Conservation (phyloP, 2,329 filamentous ascomycete species). For the Xylariaceae sp. region DNA sequence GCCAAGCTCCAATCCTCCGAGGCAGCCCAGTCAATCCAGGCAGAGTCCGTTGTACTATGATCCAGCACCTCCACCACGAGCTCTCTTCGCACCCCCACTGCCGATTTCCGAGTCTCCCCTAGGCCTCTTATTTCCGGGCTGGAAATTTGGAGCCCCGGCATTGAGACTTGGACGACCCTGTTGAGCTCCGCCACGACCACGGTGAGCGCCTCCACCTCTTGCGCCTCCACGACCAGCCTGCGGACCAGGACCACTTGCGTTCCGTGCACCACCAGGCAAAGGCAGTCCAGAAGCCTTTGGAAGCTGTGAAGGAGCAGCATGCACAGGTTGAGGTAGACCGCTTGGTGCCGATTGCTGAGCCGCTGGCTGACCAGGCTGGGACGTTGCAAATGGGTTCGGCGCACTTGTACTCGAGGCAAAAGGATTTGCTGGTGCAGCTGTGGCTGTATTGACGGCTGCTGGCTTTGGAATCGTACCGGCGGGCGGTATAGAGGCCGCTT, state of each 20-base stretch:
- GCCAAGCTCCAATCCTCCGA: neutral
- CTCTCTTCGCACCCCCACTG: slow-evolving; percentile 37
- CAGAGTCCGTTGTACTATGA: slow-evolving; percentile 2
- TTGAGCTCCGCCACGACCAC: slow-evolving; percentile 36
- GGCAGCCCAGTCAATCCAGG: neutral
- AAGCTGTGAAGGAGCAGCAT: slow-evolving; percentile 27
- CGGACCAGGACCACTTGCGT: slow-evolving; percentile 25
- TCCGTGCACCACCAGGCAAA: slow-evolving; percentile 36
- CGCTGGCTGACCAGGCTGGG: slow-evolving; percentile 7
- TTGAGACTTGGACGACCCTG: slow-evolving; percentile 42
- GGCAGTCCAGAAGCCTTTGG: slow-evolving; percentile 38
- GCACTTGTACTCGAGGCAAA: too few species aligned
- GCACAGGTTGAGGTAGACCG: slow-evolving; percentile 17
- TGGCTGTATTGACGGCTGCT: slow-evolving; percentile 5
- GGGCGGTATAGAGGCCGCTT: slow-evolving; percentile 22
- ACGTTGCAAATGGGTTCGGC: slow-evolving; percentile 25
- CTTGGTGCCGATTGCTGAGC: slow-evolving; percentile 14
- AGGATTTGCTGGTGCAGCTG: neutral
- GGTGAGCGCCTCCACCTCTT: slow-evolving; percentile 36
- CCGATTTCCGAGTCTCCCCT: slow-evolving; percentile 46
- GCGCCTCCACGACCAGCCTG: slow-evolving; percentile 28
- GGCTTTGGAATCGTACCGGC: slow-evolving; percentile 10
- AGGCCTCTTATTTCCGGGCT: slow-evolving; percentile 53
- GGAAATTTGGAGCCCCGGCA: slow-evolving; percentile 51
- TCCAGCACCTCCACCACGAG: slow-evolving; percentile 32